Evolutionary conservation across 2,329 filamentous ascomycete genomes (phyloP).

Genomic region (Alternaria solani): DNA sequence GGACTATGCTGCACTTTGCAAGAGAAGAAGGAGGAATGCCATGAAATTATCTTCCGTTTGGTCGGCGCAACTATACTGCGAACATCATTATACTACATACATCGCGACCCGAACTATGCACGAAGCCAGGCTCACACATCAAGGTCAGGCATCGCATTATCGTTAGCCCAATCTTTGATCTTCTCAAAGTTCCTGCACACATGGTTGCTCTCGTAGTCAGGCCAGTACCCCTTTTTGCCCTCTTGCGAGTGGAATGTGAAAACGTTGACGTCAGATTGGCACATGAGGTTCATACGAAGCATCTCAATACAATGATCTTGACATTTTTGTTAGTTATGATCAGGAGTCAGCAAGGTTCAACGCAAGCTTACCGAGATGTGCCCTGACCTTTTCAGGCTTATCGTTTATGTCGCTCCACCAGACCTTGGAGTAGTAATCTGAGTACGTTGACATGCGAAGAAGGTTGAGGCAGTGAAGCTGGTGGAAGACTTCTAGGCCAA

Average conservation of each 20-base stretch:
- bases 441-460: slow-evolving; percentile 46
- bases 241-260: slow-evolving; percentile 42
- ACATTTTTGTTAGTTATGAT: neutral
- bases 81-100: neutral
- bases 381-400: slow-evolving; percentile 39
- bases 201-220: slow-evolving; percentile 44
- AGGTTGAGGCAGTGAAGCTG: slow-evolving; percentile 52
- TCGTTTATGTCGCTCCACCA: slow-evolving; percentile 39
- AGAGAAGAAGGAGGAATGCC: neutral
- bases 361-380: slow-evolving; percentile 32
- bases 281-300: slow-evolving; percentile 50
- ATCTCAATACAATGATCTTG: slow-evolving; percentile 50
- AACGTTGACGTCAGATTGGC: slow-evolving; percentile 45
- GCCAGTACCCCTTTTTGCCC: slow-evolving; percentile 37
- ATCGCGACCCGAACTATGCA: neutral
- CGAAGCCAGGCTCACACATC: slow-evolving; percentile 21
- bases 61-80: neutral
- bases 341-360: neutral
- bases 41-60: neutral
- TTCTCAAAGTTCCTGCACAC: slow-evolving; percentile 48
- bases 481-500: slow-evolving; percentile 67
- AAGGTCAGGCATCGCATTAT: slow-evolving; percentile 42
- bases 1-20: neutral
- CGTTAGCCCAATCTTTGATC: slow-evolving; percentile 44
- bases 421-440: slow-evolving; percentile 42